Conservation (phyloP, 108 stramenopile genomes). For the Cyclostephanos invisitatus region DNA sequence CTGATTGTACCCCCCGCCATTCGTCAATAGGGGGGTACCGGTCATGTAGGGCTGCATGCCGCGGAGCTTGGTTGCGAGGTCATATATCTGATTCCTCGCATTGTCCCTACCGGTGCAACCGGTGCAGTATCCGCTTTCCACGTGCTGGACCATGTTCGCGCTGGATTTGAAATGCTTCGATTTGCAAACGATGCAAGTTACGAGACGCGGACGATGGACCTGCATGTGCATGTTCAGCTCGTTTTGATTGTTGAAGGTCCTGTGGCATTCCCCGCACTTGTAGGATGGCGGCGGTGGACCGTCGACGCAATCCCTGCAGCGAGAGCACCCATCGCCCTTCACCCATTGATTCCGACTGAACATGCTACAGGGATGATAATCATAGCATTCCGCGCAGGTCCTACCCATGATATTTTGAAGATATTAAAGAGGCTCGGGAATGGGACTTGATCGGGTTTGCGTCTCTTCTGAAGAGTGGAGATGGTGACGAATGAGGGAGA, state of each 20-base stretch:
- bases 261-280: slow-evolving; percentile 53
- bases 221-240: slow-evolving; percentile 78
- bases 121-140: slow-evolving; percentile 68
- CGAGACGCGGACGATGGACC: slow-evolving; percentile 68
- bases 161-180: slow-evolving; percentile 58
- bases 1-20: slow-evolving; percentile 38
- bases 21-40: slow-evolving; percentile 48
- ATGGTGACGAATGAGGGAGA: too few species aligned
- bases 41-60: slow-evolving; percentile 54
- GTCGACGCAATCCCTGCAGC: slow-evolving; percentile 60
- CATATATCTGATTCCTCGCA: slow-evolving; percentile 67
- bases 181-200: slow-evolving; percentile 72
- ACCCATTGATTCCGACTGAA: slow-evolving; percentile 71
- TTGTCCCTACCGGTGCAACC: slow-evolving; percentile 60
- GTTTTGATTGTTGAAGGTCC: slow-evolving; percentile 53
- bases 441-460: too few species aligned
- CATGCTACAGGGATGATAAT: slow-evolving; percentile 12
- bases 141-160: slow-evolving; percentile 77
- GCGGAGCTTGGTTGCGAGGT: slow-evolving; percentile 40
- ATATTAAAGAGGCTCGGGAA: too few species aligned
- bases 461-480: too few species aligned
- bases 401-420: slow-evolving; percentile 55
- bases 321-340: slow-evolving; percentile 58
- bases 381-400: slow-evolving; percentile 48
- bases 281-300: not conserved